Evolutionary conservation across 1,284 basidiomycete genomes (phyloP).

Genomic region (Tilletia setariae): DNA sequence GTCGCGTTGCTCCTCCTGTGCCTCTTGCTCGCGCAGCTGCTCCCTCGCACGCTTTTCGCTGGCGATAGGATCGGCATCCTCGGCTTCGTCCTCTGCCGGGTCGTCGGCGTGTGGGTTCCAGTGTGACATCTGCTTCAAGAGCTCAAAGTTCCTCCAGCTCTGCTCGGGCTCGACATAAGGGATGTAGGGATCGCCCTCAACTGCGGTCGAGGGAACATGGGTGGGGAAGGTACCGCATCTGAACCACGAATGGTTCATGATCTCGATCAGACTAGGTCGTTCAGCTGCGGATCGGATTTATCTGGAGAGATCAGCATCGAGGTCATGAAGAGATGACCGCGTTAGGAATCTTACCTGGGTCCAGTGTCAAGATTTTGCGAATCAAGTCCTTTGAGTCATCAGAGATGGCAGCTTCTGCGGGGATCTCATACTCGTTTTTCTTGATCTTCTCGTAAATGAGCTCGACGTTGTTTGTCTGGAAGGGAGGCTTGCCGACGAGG

Average conservation of each 20-base stretch:
- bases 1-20: constrained; percentile 47
- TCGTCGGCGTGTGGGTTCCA: constrained; percentile 46
- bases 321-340: not conserved
- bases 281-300: constrained; percentile 54
- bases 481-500: constrained; percentile 87
- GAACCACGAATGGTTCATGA: constrained; percentile 59
- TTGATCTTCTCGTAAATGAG: constrained; percentile 72
- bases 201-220: not conserved
- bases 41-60: constrained; percentile 22
- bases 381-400: constrained; percentile 74
- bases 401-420: constrained; percentile 71
- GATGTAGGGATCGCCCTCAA: constrained; percentile 7
- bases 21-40: constrained; percentile 38
- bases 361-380: constrained; percentile 74
- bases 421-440: constrained; percentile 91
- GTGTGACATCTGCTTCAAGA: constrained; percentile 37
- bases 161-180: constrained; percentile 27
- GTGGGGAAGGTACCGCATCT: not conserved
- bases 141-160: constrained; percentile 37
- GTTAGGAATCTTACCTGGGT: constrained; percentile 23
- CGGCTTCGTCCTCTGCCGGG: constrained; percentile 26
- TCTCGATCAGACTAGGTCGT: constrained; percentile 74
- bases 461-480: constrained; percentile 89
- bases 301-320: not conserved
- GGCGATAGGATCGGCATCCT: constrained; percentile 21